phyloP scores from a whole-genome alignment of 345 rosid genomes.

The Citrus inodora region DNA sequence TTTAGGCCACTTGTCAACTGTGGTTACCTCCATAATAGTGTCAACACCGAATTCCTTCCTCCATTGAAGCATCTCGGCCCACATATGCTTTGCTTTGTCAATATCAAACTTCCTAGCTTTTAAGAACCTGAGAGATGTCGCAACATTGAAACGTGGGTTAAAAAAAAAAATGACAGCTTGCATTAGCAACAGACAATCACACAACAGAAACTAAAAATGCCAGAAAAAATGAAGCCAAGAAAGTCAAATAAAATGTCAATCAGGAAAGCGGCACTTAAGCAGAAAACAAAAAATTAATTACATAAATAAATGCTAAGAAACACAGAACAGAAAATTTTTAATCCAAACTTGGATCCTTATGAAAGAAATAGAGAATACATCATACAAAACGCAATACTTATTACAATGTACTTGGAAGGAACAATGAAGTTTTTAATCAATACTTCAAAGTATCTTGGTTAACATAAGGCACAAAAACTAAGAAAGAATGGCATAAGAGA shows the following conservation, averaged over 20 bases:
- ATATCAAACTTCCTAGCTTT: conserved; percentile 89
- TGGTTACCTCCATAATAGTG: conserved; percentile 68
- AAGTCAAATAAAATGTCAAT: background rate
- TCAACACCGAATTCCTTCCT: conserved; percentile 82
- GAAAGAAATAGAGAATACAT: background rate
- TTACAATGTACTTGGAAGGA: background rate
- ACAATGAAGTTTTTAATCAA: background rate
- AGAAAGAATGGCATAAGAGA: background rate
- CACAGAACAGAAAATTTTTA: background rate
- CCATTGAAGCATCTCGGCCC: conserved; percentile 98
- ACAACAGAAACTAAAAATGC: background rate
- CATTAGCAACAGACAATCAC: background rate
- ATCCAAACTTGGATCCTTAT: background rate
- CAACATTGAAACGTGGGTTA: background rate
- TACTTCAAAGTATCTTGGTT: background rate
- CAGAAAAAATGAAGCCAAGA: background rate
- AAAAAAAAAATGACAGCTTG: background rate
- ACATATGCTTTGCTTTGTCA: conserved; percentile 96
- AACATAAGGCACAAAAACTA: background rate
- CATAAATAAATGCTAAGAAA: background rate
- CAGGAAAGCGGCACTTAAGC: background rate
- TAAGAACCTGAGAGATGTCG: conserved; percentile 49
- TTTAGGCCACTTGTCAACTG: conserved; percentile 12
- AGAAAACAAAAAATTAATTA: background rate
- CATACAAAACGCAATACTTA: background rate